Evolutionary conservation across 2,329 filamentous ascomycete species (phyloP).

Genomic region (Amylocarpus encephaloides): DNA sequence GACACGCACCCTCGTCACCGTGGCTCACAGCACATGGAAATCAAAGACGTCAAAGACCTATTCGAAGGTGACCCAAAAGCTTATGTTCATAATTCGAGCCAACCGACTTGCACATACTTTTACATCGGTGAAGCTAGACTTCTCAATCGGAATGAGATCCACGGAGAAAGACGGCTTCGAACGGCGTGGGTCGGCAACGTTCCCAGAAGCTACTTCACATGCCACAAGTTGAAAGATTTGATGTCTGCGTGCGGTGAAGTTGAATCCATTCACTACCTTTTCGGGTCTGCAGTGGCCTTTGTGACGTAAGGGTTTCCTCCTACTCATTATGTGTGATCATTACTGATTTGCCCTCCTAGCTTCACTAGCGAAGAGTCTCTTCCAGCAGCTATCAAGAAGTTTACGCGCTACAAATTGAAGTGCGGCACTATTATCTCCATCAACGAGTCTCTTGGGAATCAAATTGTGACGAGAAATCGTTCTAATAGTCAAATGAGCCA

Average conservation of each 20-base stretch:
- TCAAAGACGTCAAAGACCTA: background rate
- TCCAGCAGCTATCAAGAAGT: conserved; percentile 10
- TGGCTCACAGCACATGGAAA: background rate
- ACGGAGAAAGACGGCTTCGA: background rate
- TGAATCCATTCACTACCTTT: conserved; percentile 18
- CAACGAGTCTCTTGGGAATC: background rate
- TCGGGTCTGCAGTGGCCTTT: conserved; percentile 11
- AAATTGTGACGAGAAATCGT: conserved; percentile 1
- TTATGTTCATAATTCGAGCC: background rate
- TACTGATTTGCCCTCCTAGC: background rate
- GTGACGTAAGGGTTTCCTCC: conserved; percentile 17
- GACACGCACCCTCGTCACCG: background rate
- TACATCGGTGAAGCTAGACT: background rate
- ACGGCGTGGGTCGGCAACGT: conserved; percentile 16
- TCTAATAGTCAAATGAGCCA: conserved; percentile 7
- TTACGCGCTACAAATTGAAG: background rate
- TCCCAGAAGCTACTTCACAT: conserved; percentile 9
- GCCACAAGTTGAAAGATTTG: conserved; percentile 16
- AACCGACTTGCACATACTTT: background rate
- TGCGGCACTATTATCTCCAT: background rate
- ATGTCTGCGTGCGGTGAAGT: conserved; percentile 21
- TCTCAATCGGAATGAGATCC: background rate
- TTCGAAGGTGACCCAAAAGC: background rate
- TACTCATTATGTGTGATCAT: background rate
- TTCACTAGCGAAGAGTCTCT: conserved; percentile 4